These are phyloP conservation scores for Marasmius sp. DNA, from an alignment of 1,284 basidiomycete genomes.

Conservation along the genomic window DNA sequence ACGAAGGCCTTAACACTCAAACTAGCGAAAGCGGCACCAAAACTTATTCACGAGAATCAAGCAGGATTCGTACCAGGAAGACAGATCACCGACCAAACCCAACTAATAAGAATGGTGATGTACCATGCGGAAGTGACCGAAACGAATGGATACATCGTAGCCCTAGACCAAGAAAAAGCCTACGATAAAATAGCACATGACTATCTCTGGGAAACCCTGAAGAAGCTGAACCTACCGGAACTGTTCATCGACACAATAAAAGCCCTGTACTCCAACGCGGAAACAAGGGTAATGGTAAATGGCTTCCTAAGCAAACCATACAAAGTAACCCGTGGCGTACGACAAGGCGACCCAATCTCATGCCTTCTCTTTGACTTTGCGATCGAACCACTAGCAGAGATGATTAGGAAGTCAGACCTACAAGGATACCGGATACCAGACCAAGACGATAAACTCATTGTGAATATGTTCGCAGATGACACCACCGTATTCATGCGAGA, in stretches of 20 bases:
- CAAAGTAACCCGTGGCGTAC: conserved; percentile 17
- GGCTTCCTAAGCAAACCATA: conserved; percentile 11
- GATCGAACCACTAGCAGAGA: conserved; percentile 21
- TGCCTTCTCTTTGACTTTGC: conserved; percentile 29
- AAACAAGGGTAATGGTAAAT: conserved; percentile 19
- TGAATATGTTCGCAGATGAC: conserved; percentile 30
- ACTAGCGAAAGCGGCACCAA: too few relatives aligned
- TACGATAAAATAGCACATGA: conserved; percentile 8
- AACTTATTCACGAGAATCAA: too few relatives aligned
- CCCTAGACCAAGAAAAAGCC: conserved; percentile 3
- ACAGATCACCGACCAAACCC: too few relatives aligned
- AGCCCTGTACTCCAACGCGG: conserved; percentile 18
- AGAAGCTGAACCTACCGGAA: conserved; percentile 7
- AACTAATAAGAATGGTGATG: too few relatives aligned
- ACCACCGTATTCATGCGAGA: conserved; percentile 22
- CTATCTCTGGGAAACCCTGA: conserved; percentile 17
- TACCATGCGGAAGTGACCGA: too few relatives aligned
- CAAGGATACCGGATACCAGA: conserved; percentile 14
- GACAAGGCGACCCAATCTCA: conserved; percentile 24
- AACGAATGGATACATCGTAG: background rate
- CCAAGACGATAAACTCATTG: conserved; percentile 16
- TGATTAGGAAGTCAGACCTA: conserved; percentile 15
- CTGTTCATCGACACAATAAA: conserved; percentile 14
- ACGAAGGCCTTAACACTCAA: too few relatives aligned
- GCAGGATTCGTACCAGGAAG: too few relatives aligned